phyloP scores from a whole-genome alignment of 495 filamentous ascomycete genomes.

The Daldinia caldariorum region DNA sequence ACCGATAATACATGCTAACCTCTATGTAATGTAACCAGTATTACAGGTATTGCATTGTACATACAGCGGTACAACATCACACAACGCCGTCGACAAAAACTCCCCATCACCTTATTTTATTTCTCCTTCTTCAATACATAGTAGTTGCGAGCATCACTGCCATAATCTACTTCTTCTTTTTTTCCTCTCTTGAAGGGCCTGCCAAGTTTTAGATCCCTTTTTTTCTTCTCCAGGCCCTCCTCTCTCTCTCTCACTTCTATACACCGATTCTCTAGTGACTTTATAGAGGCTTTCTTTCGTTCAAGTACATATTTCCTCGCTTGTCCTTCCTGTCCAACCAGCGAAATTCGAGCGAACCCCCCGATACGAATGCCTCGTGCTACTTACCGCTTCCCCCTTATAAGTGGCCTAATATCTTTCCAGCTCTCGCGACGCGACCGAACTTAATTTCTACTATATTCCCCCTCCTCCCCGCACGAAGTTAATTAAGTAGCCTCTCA shows the following conservation, averaged over 20 bases:
- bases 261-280: conserved; percentile 29
- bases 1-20: conserved; percentile 12
- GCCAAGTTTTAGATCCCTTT: conserved; percentile 27
- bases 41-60: conserved; percentile 26
- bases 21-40: neutral
- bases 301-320: conserved; percentile 8
- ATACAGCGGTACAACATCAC: conserved; percentile 40
- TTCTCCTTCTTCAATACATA: conserved; percentile 36
- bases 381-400: conserved; percentile 33
- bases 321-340: conserved; percentile 9
- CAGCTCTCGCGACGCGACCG: conserved; percentile 39
- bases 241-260: conserved; percentile 16
- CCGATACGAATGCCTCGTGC: conserved; percentile 47
- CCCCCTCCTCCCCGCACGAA: conserved; percentile 11
- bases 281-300: conserved; percentile 2
- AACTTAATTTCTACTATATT: conserved; percentile 26
- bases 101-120: conserved; percentile 37
- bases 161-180: conserved; percentile 22
- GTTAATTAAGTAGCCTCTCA: conserved; percentile 54
- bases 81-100: conserved; percentile 36
- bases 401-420: conserved; percentile 27
- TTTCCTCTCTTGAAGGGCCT: conserved; percentile 12
- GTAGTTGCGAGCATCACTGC: conserved; percentile 41
- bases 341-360: conserved; percentile 23
- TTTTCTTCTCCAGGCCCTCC: conserved; percentile 1